phyloP scores from a whole-genome alignment of 1,139 yeast genomes.

The Debaryomyces subglobosus region DNA sequence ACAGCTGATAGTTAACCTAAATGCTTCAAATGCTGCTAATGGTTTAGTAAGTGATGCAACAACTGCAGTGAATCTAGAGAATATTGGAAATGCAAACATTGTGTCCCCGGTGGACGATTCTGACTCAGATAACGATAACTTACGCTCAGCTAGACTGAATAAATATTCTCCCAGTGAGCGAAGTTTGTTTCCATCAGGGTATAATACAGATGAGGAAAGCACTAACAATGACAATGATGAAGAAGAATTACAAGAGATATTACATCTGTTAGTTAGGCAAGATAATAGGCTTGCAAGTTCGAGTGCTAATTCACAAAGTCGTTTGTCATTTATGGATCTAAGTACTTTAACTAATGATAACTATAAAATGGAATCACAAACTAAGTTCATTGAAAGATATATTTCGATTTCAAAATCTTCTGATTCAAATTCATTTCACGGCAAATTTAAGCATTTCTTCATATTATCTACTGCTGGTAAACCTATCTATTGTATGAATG shows the following conservation, averaged over 20 bases:
- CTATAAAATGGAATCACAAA: slow-evolving; percentile 6
- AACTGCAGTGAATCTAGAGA: slow-evolving; percentile 24
- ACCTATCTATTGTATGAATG: slow-evolving; percentile 83
- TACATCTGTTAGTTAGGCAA: slow-evolving; percentile 29
- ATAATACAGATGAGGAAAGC: slow-evolving; percentile 12
- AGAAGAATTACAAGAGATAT: slow-evolving; percentile 31
- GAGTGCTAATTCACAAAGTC: neutral
- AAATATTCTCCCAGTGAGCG: slow-evolving; percentile 7
- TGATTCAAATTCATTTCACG: slow-evolving; percentile 36
- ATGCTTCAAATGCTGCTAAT: neutral
- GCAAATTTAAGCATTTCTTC: slow-evolving; percentile 67
- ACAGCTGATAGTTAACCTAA: neutral
- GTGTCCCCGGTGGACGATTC: neutral
- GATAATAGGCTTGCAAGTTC: slow-evolving; percentile 10
- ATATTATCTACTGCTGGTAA: slow-evolving; percentile 92
- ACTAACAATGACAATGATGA: slow-evolving; percentile 22
- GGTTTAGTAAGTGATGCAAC: slow-evolving; percentile 20
- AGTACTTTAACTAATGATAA: slow-evolving; percentile 1
- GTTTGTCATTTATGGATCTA: neutral
- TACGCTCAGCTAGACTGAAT: slow-evolving; percentile 6
- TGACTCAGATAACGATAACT: slow-evolving; percentile 1
- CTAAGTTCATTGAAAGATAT: slow-evolving; percentile 19
- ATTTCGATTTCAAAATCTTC: slow-evolving; percentile 28
- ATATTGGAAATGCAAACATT: slow-evolving; percentile 13
- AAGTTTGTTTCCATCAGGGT: slow-evolving; percentile 9